Percentiles rank a stretch among this genome's conserved stretches.
These are phyloP conservation scores for Annona cherimola DNA, from an alignment of 164 flowering plant species.

Conservation along the genomic window DNA sequence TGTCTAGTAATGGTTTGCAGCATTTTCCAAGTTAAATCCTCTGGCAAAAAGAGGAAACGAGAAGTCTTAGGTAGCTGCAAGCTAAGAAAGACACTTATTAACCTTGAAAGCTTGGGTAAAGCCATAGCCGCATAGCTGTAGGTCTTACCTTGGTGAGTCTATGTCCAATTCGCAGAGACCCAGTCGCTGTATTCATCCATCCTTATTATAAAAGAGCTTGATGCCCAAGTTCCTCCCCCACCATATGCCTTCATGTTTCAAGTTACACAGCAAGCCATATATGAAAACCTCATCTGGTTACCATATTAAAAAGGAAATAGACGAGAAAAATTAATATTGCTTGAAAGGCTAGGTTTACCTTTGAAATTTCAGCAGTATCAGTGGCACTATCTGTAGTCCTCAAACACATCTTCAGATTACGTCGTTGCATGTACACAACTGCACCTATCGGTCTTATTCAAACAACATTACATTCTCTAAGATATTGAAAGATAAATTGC, in stretches of 20 bases:
- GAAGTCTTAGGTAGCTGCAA: too few relatives aligned
- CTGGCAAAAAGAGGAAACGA: too few relatives aligned
- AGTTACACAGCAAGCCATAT: slow-evolving; percentile 5
- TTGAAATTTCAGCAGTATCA: slow-evolving; percentile 90
- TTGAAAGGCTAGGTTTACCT: slow-evolving; percentile 39
- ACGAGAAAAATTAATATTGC: neutral
- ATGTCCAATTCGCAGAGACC: slow-evolving; percentile 24
- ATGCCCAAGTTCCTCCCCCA: slow-evolving; percentile 73
- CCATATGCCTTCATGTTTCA: slow-evolving; percentile 74
- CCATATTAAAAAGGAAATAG: neutral
- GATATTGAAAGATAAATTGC: neutral
- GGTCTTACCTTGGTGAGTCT: neutral
- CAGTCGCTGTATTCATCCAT: slow-evolving; percentile 93
- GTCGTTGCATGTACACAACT: slow-evolving; percentile 71
- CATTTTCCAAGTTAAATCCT: too few relatives aligned
- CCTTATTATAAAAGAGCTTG: slow-evolving; percentile 88
- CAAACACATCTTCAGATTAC: slow-evolving; percentile 81
- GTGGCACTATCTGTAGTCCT: slow-evolving; percentile 62
- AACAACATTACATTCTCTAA: neutral
- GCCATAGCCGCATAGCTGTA: neutral
- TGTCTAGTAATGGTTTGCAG: too few relatives aligned
- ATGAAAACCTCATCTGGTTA: neutral
- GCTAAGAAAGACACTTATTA: too few relatives aligned
- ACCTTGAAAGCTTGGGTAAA: too few relatives aligned
- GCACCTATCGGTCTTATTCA: slow-evolving; percentile 95